Conservation (phyloP, 2,329 filamentous ascomycete genomes). For the Cryphonectria parasitica region DNA sequence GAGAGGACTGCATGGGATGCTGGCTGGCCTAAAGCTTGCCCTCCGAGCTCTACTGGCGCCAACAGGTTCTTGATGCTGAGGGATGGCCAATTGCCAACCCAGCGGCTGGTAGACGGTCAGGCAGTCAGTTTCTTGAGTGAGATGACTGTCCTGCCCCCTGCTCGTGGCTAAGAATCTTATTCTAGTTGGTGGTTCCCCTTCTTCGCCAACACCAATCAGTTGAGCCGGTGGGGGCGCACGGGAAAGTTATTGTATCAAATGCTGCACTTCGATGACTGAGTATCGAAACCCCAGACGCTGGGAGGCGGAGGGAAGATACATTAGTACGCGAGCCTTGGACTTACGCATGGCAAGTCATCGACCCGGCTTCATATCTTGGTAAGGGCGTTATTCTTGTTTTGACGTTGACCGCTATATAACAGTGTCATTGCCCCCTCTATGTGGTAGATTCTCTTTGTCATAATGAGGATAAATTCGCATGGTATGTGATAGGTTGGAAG, state of each 20-base stretch:
- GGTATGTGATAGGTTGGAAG: background rate
- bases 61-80: background rate
- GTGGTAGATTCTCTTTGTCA: background rate
- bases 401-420: background rate
- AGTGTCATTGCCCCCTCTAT: background rate
- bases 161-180: background rate
- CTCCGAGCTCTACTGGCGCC: background rate
- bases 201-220: background rate
- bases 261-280: background rate
- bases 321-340: background rate
- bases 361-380: background rate
- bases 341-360: background rate
- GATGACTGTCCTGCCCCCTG: background rate
- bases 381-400: no score
- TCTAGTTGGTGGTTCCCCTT: background rate
- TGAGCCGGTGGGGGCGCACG: background rate
- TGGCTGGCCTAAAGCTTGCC: background rate
- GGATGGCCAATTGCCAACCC: background rate
- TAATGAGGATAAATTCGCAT: background rate
- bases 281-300: background rate
- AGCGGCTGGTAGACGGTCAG: background rate
- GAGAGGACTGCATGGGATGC: background rate
- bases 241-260: background rate
- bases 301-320: background rate
- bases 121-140: background rate